These are phyloP conservation scores for Veloboletus limbatus DNA, from an alignment of 1,284 basidiomycete species.

Conservation along the genomic window DNA sequence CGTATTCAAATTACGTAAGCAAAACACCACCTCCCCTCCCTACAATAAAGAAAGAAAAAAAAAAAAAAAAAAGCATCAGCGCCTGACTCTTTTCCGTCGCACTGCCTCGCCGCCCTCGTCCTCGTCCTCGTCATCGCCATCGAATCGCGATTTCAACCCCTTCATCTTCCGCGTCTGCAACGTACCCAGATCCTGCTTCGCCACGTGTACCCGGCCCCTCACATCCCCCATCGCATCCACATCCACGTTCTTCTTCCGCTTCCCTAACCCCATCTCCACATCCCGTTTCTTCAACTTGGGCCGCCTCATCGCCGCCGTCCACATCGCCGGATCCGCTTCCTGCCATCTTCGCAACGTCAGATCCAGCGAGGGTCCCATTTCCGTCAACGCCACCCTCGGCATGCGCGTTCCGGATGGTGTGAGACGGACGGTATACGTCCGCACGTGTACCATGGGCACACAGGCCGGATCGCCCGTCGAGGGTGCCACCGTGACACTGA, in stretches of 20 bases:
- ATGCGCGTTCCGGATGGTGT: constrained; percentile 75
- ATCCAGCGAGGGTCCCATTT: constrained; percentile 92
- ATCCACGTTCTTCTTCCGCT: constrained; percentile 93
- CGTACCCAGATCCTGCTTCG: constrained; percentile 83
- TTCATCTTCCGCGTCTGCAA: constrained; percentile 94
- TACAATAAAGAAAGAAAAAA: no score
- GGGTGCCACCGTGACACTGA: constrained; percentile 80
- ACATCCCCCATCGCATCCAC: constrained; percentile 98
- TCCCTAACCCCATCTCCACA: constrained; percentile 83
- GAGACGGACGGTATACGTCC: constrained; percentile 80
- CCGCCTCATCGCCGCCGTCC: constrained; percentile 78
- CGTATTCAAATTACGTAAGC: constrained; percentile 25
- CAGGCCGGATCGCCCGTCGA: constrained; percentile 46
- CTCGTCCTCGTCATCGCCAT: constrained; percentile 24
- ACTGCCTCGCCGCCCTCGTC: constrained; percentile 15
- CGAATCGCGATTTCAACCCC: constrained; percentile 59
- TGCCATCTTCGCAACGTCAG: constrained; percentile 76
- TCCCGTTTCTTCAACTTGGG: constrained; percentile 88
- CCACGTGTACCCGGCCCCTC: constrained; percentile 87
- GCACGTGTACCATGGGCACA: constrained; percentile 84
- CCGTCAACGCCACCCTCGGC: constrained; percentile 79
- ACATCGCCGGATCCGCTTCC: constrained; percentile 73
- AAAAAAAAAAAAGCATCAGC: background rate
- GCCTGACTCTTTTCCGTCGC: constrained; percentile 18
- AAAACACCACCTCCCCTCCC: no score